A percentile compares a stretch with the other conserved stretches of the same genome.
phyloP scores from a whole-genome alignment of 805 yeast species.

The Osmozyma mogii region DNA sequence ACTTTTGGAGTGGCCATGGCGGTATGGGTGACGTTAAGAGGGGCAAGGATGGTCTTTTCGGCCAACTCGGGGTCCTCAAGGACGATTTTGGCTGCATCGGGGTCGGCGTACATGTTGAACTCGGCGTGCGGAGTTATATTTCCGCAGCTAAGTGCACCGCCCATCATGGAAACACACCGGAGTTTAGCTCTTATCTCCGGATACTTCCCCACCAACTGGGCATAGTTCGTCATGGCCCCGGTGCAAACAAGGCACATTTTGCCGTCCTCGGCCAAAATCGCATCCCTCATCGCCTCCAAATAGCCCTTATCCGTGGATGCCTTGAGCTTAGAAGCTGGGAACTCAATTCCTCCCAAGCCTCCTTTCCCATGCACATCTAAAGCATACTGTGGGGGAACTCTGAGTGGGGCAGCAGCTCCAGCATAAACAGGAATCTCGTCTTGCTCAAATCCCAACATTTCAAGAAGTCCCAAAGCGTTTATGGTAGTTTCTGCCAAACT shows the following conservation, averaged over 20 bases:
- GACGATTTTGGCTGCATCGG: slow-evolving; percentile 60
- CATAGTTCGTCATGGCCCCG: slow-evolving; percentile 72
- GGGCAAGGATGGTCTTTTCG: slow-evolving; percentile 48
- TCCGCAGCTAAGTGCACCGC: slow-evolving; percentile 54
- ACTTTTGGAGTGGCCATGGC: slow-evolving; percentile 39
- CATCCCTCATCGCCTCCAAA: slow-evolving; percentile 31
- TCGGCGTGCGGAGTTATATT: slow-evolving; percentile 53
- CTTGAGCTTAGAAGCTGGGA: slow-evolving; percentile 34
- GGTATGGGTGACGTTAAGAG: slow-evolving; percentile 64
- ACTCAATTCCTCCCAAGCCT: slow-evolving; percentile 72
- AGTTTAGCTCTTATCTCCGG: slow-evolving; percentile 49
- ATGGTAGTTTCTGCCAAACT: slow-evolving; percentile 55
- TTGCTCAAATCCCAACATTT: slow-evolving; percentile 38
- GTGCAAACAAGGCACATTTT: slow-evolving; percentile 60
- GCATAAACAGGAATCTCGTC: slow-evolving; percentile 55
- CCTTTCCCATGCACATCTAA: slow-evolving; percentile 63
- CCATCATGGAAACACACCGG: slow-evolving; percentile 62
- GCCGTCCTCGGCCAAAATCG: slow-evolving; percentile 37
- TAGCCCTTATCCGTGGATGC: slow-evolving; percentile 17
- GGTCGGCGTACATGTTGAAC: slow-evolving; percentile 70
- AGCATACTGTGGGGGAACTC: slow-evolving; percentile 43
- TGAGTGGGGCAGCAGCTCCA: slow-evolving; percentile 56
- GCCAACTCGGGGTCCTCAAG: slow-evolving; percentile 39
- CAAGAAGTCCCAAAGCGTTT: slow-evolving; percentile 60
- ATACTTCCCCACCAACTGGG: slow-evolving; percentile 42